A percentile compares a stretch with the other conserved stretches of the same genome.
Conservation (phyloP, 2,329 filamentous ascomycete genomes). For the Ceratocystis huliohia region DNA sequence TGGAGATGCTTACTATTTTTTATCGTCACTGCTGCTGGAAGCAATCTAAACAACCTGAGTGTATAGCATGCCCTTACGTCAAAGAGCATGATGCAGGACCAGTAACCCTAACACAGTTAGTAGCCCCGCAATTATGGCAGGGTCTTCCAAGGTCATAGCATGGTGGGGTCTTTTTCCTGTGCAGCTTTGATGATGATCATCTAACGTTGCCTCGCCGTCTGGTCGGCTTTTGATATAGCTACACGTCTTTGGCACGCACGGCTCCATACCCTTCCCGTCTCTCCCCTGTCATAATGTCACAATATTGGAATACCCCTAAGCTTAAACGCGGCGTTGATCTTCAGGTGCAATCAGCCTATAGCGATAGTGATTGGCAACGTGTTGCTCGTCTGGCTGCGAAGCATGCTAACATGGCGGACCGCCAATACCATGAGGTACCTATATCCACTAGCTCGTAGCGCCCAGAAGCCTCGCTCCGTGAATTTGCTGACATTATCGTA, state of each 20-base stretch:
- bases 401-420: slow-evolving; percentile 35
- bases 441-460: not conserved
- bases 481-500: not conserved
- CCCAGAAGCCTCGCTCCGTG: not conserved
- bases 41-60: no score
- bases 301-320: slow-evolving; percentile 24
- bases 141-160: not conserved
- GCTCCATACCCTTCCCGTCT: not conserved
- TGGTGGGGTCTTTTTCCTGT: no score
- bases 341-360: slow-evolving; percentile 43
- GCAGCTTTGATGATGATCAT: no score
- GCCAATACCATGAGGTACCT: slow-evolving; percentile 44
- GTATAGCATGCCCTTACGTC: no score
- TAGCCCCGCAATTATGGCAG: not conserved
- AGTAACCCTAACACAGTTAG: not conserved
- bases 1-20: not conserved
- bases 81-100: no score
- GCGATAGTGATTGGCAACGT: slow-evolving; percentile 40
- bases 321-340: slow-evolving; percentile 41
- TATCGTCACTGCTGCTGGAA: no score
- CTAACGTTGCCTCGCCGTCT: not conserved
- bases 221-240: not conserved
- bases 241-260: not conserved
- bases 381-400: slow-evolving; percentile 42
- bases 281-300: slow-evolving; percentile 4